Base-by-base conservation (phyloP, 805 yeast genomes). In the Pichia ethanolica region DNA sequence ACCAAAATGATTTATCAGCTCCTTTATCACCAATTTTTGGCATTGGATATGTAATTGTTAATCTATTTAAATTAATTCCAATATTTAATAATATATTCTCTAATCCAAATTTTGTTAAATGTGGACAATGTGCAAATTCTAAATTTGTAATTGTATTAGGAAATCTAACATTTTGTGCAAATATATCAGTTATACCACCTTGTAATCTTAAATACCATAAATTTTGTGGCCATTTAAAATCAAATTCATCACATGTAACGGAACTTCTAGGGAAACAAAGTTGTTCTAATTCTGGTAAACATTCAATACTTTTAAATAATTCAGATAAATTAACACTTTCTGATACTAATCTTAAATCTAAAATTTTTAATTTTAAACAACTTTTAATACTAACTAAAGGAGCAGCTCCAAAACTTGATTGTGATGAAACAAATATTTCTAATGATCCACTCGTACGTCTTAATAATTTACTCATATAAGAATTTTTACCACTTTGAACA, bases 211-310 rank as follows among this genome's bases (percentile, higher is more conserved):
- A 68, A 58, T 79, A 81, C 62, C 82, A 73, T 44, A 91, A 67
- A 49, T 77, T 79, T 8, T 82, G 78, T 1, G 99, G 98, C 99
- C 99, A 91, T 32, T 74, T 68, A 42, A 72, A 66, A 39, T 74
- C 75, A 51, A 74, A 75, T 35, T 79, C 78, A 49, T 77, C 74
- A 62, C 95, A 85, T 30, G 78, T 74, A 9, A 90, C 78, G 0
- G 97, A 88, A 1, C 95, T 84, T 55, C 98, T 71, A 1, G 99
- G 98, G 57, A 91, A 90, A 20, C 90, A 82, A 42, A 93, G 69
- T 48, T 83, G 85, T 35, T 88, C 87, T 49, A 93, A 70, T 13
- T 76, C 60, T 39, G 77, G 73, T 30, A 86, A 74, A 43, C 75
- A 77, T 45, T 76, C 71, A 38, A 93, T 86, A 2, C 96, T 84